A percentile compares a stretch with the other conserved stretches of the same genome.
These are phyloP conservation scores for Fagopyrum homotropicum DNA, from an alignment of 148 eudicot species.

Conservation along the genomic window DNA sequence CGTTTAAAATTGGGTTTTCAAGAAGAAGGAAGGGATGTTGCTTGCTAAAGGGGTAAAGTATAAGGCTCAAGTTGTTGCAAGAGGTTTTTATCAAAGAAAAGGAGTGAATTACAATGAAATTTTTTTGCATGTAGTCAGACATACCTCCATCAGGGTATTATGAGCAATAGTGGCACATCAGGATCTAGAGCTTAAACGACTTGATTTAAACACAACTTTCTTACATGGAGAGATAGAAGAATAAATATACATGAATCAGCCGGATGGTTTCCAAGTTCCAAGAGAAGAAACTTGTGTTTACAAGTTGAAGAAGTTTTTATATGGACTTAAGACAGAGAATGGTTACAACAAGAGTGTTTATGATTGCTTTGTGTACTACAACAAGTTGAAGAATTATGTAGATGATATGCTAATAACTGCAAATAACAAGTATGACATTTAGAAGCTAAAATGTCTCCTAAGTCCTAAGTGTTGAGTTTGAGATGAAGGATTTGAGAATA, in stretches of 20 bases:
- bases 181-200: conserved; percentile 4
- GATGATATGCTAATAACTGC: conserved; percentile 12
- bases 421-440: not conserved
- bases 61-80: not conserved
- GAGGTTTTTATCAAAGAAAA: not conserved
- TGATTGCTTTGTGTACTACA: not conserved
- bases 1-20: not conserved
- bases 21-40: not conserved
- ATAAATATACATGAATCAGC: conserved; percentile 4
- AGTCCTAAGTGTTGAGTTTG: conserved; percentile 1
- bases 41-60: not conserved
- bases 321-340: not conserved
- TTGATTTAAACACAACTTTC: conserved; percentile 10
- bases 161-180: conserved; percentile 12
- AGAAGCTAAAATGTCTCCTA: not conserved
- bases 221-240: conserved; percentile 11
- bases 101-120: too few relatives aligned
- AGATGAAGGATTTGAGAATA: conserved; percentile 16
- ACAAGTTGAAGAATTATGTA: not conserved
- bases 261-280: conserved; percentile 9
- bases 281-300: not conserved
- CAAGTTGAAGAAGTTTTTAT: not conserved
- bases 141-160: conserved; percentile 3
- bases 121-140: not conserved
- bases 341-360: not conserved